Conservation (phyloP, 23 red algal genomes). For the Gracilaria gracilis region DNA sequence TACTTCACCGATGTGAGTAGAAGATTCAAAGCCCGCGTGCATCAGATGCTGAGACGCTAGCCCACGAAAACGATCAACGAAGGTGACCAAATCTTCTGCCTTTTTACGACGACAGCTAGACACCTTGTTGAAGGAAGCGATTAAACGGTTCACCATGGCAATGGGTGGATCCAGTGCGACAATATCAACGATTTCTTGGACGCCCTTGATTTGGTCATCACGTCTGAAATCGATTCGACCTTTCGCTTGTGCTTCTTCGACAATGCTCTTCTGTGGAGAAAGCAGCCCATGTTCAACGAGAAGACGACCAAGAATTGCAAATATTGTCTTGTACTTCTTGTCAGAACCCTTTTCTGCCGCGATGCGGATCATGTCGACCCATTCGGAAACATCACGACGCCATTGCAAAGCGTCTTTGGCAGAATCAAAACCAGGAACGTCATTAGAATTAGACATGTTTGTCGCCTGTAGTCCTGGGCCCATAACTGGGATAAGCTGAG, state of each 20-base stretch:
- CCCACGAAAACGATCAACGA: slow-evolving; percentile 32
- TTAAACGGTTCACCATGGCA: slow-evolving; percentile 30
- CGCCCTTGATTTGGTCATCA: slow-evolving; percentile 13
- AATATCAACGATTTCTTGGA: slow-evolving; percentile 16
- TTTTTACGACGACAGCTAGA: background rate
- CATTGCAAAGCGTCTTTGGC: background rate
- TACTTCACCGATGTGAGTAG: slow-evolving; percentile 24
- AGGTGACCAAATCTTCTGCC: slow-evolving; percentile 9
- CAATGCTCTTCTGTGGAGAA: slow-evolving; percentile 10
- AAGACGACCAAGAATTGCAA: slow-evolving; percentile 17
- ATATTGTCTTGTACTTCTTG: slow-evolving; percentile 1
- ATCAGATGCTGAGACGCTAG: slow-evolving; percentile 28
- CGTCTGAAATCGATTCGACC: background rate
- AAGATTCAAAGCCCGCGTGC: background rate
- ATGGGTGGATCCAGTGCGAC: slow-evolving; percentile 46
- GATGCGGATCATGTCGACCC: slow-evolving; percentile 10
- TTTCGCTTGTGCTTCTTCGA: slow-evolving; percentile 28
- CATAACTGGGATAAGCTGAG: no score
- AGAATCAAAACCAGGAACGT: no score
- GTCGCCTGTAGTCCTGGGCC: no score
- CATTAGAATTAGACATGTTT: no score
- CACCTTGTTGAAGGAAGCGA: slow-evolving; percentile 49
- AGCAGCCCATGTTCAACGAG: background rate
- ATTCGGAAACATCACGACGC: background rate
- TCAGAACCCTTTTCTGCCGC: slow-evolving; percentile 11